These are phyloP conservation scores for Calonectria hongkongensis DNA, from an alignment of 2,329 filamentous ascomycete genomes.

Conservation along the genomic window DNA sequence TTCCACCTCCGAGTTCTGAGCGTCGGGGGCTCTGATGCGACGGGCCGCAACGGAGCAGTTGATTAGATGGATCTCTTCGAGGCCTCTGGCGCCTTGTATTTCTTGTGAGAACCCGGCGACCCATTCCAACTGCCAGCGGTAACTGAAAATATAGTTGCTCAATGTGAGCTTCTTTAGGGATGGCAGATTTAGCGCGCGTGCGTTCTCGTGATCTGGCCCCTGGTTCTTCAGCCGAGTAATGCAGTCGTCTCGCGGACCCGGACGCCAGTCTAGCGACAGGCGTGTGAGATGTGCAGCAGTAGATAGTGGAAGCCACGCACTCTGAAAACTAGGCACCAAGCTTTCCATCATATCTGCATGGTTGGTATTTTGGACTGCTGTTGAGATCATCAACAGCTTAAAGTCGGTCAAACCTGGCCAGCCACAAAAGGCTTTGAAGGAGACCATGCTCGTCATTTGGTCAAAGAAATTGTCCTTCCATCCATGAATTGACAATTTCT, in stretches of 20 bases:
- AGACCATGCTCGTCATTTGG: neutral
- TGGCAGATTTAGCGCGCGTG: neutral
- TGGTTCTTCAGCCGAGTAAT: neutral
- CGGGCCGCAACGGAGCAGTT: neutral
- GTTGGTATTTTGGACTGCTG: neutral
- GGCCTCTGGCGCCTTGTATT: neutral
- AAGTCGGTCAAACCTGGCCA: neutral
- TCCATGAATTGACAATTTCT: neutral
- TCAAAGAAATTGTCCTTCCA: neutral
- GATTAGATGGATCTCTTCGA: neutral
- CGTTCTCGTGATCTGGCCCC: neutral
- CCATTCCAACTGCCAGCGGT: neutral
- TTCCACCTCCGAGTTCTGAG: neutral
- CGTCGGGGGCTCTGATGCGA: neutral
- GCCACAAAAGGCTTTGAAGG: neutral
- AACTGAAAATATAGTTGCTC: neutral
- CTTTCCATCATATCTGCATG: neutral
- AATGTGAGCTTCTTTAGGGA: slow-evolving; percentile 1
- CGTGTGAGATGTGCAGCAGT: neutral
- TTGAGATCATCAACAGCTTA: neutral
- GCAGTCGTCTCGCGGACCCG: neutral
- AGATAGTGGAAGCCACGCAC: slow-evolving; percentile 4
- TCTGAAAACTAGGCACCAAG: neutral
- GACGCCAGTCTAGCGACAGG: slow-evolving; percentile 9
- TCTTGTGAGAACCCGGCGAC: neutral